phyloP scores from a whole-genome alignment of 1,284 basidiomycete species.

The Veloporphyrellus conicus region DNA sequence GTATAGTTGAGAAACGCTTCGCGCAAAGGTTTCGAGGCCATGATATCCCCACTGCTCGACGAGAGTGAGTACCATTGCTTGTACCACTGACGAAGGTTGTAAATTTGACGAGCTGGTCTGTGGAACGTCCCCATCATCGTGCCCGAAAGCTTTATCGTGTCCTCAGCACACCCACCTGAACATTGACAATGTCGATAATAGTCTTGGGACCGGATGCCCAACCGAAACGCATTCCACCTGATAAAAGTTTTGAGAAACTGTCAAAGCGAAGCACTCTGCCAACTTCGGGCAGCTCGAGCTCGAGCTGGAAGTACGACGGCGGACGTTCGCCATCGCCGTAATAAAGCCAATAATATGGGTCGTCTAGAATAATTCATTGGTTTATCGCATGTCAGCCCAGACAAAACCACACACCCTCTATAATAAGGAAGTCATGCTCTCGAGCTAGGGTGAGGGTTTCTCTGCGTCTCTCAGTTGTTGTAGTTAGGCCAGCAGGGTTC shows the following conservation, averaged over 20 bases:
- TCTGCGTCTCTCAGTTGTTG: constrained; percentile 67
- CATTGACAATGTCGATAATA: too few relatives aligned
- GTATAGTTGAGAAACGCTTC: constrained; percentile 76
- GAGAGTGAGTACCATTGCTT: constrained; percentile 69
- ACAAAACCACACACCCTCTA: constrained; percentile 61
- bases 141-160: too few relatives aligned
- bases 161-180: too few relatives aligned
- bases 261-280: constrained; percentile 86
- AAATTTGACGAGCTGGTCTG: constrained; percentile 74
- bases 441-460: constrained; percentile 74
- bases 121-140: too few relatives aligned
- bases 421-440: constrained; percentile 76
- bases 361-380: constrained; percentile 45
- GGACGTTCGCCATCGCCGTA: constrained; percentile 60
- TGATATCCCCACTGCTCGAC: constrained; percentile 76
- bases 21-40: constrained; percentile 73
- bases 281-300: constrained; percentile 53
- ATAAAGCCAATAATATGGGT: constrained; percentile 76
- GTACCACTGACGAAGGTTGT: constrained; percentile 75
- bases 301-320: constrained; percentile 78
- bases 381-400: too few relatives aligned
- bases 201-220: constrained; percentile 77
- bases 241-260: constrained; percentile 84
- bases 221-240: constrained; percentile 77
- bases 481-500: constrained; percentile 82